phyloP scores from a whole-genome alignment of 306 rosid species.

The Cucurbita pepo region DNA sequence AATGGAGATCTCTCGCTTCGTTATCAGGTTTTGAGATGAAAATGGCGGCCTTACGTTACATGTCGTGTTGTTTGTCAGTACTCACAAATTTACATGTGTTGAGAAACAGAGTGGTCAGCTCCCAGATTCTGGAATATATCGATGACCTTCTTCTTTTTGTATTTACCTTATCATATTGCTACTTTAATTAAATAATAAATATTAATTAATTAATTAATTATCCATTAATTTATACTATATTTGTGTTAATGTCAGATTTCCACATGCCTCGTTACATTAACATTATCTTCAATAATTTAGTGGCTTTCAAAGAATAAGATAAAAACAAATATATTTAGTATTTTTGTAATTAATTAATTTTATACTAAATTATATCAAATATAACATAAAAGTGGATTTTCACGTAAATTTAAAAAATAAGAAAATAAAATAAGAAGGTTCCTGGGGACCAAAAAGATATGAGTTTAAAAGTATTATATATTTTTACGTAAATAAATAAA shows the following conservation, averaged over 20 bases:
- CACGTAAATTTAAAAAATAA: too few relatives aligned
- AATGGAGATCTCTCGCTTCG: neutral
- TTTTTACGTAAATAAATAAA: neutral
- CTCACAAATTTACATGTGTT: neutral
- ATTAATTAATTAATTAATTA: neutral
- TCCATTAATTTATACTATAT: neutral
- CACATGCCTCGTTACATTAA: neutral
- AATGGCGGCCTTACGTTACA: neutral
- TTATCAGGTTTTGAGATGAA: neutral
- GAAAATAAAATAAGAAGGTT: neutral
- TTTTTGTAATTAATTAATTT: neutral
- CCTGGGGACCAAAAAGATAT: neutral
- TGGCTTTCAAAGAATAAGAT: neutral
- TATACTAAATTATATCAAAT: neutral
- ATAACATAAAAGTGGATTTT: too few relatives aligned
- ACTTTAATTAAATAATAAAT: neutral
- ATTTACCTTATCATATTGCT: neutral
- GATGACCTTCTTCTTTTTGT: neutral
- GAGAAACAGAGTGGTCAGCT: constrained; percentile 3
- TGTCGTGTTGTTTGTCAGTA: neutral
- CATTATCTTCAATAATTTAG: neutral
- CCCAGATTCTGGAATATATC: neutral
- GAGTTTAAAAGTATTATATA: neutral
- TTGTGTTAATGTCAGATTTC: neutral
- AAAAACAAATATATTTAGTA: neutral